phyloP scores from a whole-genome alignment of 257 asterid species.

The Apocynum venetum region DNA sequence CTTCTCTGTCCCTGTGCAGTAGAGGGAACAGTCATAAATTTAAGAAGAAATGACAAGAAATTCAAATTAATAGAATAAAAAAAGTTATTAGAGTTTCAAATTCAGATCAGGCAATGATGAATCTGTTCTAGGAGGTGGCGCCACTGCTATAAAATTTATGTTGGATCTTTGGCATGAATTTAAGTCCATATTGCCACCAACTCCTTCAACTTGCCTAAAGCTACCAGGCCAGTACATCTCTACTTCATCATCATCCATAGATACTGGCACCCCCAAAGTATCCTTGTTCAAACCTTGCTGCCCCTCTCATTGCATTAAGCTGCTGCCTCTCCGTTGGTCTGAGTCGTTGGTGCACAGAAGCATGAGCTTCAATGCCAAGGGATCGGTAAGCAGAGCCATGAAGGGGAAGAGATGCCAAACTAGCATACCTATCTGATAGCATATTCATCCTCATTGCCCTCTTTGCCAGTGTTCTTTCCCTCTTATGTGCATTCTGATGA shows the following conservation, averaged over 20 bases:
- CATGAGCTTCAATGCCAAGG: constrained; percentile 78
- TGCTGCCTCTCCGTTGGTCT: constrained; percentile 37
- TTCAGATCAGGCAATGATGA: constrained; percentile 71
- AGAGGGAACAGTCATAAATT: background rate
- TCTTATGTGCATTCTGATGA: constrained; percentile 92
- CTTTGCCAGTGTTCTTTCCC: constrained; percentile 85
- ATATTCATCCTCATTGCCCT: constrained; percentile 87
- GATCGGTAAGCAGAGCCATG: constrained; percentile 70
- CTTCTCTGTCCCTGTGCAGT: constrained; percentile 3
- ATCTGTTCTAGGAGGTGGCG: constrained; percentile 43
- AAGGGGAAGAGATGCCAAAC: constrained; percentile 77
- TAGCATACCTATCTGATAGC: constrained; percentile 74
- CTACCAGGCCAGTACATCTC: constrained; percentile 86
- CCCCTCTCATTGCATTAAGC: constrained; percentile 35
- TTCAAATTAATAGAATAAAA: background rate
- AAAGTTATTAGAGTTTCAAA: constrained; percentile 43
- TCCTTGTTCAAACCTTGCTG: constrained; percentile 64
- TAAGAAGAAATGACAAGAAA: background rate
- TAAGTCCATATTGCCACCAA: constrained; percentile 20
- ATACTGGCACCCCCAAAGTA: constrained; percentile 55
- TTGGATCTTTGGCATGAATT: constrained; percentile 39
- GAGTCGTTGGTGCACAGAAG: constrained; percentile 50
- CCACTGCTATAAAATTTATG: constrained; percentile 37
- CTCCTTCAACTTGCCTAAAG: constrained; percentile 60
- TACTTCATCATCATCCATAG: constrained; percentile 55